These are phyloP conservation scores for Speleostelium caveatum DNA, from an alignment of 78 protist species.

Conservation along the genomic window DNA sequence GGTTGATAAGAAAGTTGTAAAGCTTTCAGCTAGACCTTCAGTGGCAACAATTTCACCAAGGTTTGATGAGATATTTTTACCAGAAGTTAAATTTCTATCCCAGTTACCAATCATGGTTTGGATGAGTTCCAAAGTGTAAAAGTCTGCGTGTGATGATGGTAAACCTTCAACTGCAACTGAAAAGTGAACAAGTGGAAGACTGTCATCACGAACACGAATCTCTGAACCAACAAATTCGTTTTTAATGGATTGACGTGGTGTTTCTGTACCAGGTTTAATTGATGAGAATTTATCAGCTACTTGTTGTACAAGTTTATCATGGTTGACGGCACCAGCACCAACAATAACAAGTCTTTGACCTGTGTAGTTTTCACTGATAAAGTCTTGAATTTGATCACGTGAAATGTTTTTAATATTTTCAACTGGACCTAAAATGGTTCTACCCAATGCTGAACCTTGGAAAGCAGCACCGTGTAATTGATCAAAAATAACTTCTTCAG, in stretches of 20 bases:
- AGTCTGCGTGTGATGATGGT: constrained; percentile 87
- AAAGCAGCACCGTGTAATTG: constrained; percentile 93
- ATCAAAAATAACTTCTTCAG: constrained; percentile 92
- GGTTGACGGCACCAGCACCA: constrained; percentile 95
- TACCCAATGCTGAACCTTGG: constrained; percentile 90
- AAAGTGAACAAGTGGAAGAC: constrained; percentile 73
- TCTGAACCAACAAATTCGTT: constrained; percentile 58
- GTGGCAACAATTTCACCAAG: constrained; percentile 83
- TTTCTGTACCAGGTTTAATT: constrained; percentile 35
- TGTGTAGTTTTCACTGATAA: constrained; percentile 87
- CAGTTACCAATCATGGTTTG: constrained; percentile 91
- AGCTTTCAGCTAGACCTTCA: constrained; percentile 80
- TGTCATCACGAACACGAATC: constrained; percentile 84
- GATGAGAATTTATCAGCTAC: constrained; percentile 77
- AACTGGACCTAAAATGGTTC: constrained; percentile 96
- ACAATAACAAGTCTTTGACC: constrained; percentile 94
- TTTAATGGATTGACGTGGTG: background rate
- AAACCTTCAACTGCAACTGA: constrained; percentile 86
- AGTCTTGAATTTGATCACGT: constrained; percentile 81
- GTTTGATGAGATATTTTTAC: constrained; percentile 70
- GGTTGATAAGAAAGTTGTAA: constrained; percentile 90
- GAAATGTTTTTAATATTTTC: constrained; percentile 89
- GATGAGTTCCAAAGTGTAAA: constrained; percentile 74
- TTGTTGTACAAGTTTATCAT: constrained; percentile 86
- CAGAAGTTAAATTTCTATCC: constrained; percentile 84